Percentiles rank a stretch among this genome's conserved stretches.
Evolutionary conservation across 2,329 filamentous ascomycete genomes (phyloP).

Genomic region (Biscogniauxia mediterranea): DNA sequence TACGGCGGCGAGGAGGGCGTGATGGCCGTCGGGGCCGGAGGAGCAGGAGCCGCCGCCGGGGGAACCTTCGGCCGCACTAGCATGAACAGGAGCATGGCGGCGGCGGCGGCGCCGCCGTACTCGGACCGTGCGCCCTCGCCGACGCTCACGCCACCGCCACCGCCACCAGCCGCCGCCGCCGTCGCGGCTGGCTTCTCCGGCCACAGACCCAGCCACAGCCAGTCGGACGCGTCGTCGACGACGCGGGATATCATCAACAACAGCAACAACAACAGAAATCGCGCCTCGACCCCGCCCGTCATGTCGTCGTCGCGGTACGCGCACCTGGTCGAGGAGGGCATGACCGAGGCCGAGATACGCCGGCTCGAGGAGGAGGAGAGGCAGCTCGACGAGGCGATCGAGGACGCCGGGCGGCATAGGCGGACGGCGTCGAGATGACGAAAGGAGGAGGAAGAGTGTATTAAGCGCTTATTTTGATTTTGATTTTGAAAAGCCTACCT

Average conservation of each 20-base stretch:
- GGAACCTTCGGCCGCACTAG: background rate
- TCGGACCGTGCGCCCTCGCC: conserved; percentile 27
- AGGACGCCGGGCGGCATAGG: conserved; percentile 36
- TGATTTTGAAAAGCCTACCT: background rate
- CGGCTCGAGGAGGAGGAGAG: conserved; percentile 57
- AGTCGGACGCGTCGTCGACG: background rate
- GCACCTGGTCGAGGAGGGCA: conserved; percentile 58
- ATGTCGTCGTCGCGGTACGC: conserved; percentile 41
- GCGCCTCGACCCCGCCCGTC: conserved; percentile 30
- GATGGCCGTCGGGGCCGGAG: background rate
- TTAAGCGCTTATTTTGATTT: too few relatives aligned
- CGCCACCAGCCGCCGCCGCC: too few relatives aligned
- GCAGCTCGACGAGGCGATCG: conserved; percentile 56
- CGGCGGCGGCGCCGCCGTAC: conserved; percentile 28
- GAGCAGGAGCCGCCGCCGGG: background rate
- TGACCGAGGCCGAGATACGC: conserved; percentile 56
- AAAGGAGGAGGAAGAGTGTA: background rate
- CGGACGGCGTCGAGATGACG: background rate
- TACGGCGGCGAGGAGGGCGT: conserved; percentile 16
- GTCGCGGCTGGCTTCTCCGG: background rate
- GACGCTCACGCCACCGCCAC: conserved; percentile 11
- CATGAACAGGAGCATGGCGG: conserved; percentile 4
- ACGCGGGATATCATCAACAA: conserved; percentile 25
- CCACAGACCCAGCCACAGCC: background rate
- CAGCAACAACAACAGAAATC: too few relatives aligned